Evolutionary conservation across 495 filamentous ascomycete species (phyloP).

Genomic region (Penicillium odoratum): DNA sequence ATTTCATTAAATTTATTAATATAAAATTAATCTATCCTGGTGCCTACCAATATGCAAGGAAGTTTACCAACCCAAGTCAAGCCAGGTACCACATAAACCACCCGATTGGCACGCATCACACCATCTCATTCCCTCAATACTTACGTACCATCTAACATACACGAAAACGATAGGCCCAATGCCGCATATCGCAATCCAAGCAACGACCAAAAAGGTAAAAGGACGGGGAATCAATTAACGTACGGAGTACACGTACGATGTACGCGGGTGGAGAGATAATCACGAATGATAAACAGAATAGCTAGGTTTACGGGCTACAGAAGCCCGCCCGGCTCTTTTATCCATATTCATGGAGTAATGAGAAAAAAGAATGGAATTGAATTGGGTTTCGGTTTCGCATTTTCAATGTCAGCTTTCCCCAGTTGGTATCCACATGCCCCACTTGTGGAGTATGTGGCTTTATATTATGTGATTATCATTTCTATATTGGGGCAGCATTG

Average conservation of each 20-base stretch:
- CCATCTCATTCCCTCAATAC: neutral
- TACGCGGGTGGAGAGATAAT: neutral
- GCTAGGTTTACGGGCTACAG: neutral
- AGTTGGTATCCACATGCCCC: neutral
- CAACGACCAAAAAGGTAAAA: neutral
- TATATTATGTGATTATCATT: constrained; percentile 2
- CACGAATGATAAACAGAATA: neutral
- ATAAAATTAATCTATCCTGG: neutral
- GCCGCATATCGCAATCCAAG: neutral
- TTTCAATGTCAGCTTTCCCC: constrained; percentile 1
- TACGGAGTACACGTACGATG: neutral
- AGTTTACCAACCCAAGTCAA: neutral
- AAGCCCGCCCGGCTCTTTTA: neutral
- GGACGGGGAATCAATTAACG: neutral
- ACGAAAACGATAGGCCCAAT: neutral
- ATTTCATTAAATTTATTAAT: neutral
- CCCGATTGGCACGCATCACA: neutral
- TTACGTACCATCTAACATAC: neutral
- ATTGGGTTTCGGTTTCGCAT: neutral
- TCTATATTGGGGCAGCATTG: neutral
- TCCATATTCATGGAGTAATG: neutral
- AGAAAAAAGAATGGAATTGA: neutral
- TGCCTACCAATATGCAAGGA: neutral
- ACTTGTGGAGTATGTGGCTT: constrained; percentile 7
- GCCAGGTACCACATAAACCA: neutral